Conservation (phyloP, 495 filamentous ascomycete species). For the Stereocaulon alpinum region DNA sequence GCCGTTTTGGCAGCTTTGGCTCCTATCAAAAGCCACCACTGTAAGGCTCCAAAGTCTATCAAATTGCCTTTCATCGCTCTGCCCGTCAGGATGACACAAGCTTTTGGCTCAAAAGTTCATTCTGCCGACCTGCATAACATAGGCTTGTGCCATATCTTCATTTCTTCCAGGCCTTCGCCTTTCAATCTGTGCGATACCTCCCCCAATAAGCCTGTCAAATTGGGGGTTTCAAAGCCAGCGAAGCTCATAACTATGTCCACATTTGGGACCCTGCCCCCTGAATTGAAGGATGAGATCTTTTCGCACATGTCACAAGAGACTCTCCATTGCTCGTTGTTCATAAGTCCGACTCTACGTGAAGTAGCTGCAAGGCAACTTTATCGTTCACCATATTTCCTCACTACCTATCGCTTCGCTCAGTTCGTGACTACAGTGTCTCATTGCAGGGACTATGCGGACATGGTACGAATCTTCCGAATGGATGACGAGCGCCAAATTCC, state of each 20-base stretch:
- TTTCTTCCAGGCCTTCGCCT: too few species aligned
- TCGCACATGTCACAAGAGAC: conserved; percentile 19
- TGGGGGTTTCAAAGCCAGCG: neutral
- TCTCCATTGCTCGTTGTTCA: conserved; percentile 24
- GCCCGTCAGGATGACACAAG: too few species aligned
- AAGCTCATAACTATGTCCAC: conserved; percentile 21
- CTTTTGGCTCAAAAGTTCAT: too few species aligned
- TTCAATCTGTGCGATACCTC: neutral
- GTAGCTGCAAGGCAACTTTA: conserved; percentile 25
- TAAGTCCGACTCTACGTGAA: conserved; percentile 23
- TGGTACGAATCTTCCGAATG: conserved; percentile 25
- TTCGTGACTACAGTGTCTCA: conserved; percentile 28
- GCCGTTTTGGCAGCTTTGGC: too few species aligned
- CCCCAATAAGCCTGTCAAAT: neutral
- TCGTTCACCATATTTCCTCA: conserved; percentile 23
- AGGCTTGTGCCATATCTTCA: too few species aligned
- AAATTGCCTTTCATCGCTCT: too few species aligned
- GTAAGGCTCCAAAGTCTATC: too few species aligned
- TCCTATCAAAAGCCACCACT: too few species aligned
- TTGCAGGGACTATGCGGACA: conserved; percentile 22
- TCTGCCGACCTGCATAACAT: too few species aligned
- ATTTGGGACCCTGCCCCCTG: conserved; percentile 25
- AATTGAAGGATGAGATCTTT: conserved; percentile 21
- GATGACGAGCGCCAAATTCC: conserved; percentile 8
- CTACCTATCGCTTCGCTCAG: conserved; percentile 33